Evolutionary conservation across 306 rosid genomes (phyloP).

Genomic region (Bauhinia variegata): DNA sequence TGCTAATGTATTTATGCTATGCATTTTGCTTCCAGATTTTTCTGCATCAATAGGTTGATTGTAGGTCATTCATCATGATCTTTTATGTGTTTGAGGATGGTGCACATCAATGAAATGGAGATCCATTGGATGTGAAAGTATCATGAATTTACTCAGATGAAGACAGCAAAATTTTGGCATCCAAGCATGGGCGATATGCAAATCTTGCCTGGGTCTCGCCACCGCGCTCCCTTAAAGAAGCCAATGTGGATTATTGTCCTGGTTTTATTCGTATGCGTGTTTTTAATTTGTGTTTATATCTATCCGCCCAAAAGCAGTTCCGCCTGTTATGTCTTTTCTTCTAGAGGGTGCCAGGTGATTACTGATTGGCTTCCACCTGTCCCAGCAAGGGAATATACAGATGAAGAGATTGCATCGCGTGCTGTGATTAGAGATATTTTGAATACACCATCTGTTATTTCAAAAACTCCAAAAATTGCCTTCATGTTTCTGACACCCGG

Average conservation of each 20-base stretch:
- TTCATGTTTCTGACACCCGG: slow-evolving; percentile 92
- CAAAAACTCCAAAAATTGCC: slow-evolving; percentile 74
- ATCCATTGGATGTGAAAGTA: slow-evolving; percentile 42
- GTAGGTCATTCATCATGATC: slow-evolving; percentile 7
- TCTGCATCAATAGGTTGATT: slow-evolving; percentile 33
- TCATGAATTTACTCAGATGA: slow-evolving; percentile 68
- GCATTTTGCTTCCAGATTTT: slow-evolving; percentile 41
- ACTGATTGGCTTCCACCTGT: slow-evolving; percentile 86
- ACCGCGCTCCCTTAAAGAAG: slow-evolving; percentile 77
- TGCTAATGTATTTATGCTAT: slow-evolving; percentile 18
- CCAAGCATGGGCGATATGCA: slow-evolving; percentile 79
- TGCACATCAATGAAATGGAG: slow-evolving; percentile 22
- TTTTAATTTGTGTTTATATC: slow-evolving; percentile 80
- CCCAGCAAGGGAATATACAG: slow-evolving; percentile 76
- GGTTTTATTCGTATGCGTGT: slow-evolving; percentile 77
- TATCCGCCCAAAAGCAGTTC: slow-evolving; percentile 73
- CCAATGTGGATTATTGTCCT: slow-evolving; percentile 90
- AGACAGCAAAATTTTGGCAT: slow-evolving; percentile 72
- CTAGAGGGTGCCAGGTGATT: slow-evolving; percentile 73
- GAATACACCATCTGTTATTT: slow-evolving; percentile 48
- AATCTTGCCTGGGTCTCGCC: slow-evolving; percentile 78
- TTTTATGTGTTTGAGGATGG: slow-evolving; percentile 27
- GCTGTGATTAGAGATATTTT: slow-evolving; percentile 78
- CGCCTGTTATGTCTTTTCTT: slow-evolving; percentile 81
- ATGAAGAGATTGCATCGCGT: slow-evolving; percentile 82